phyloP scores from a whole-genome alignment of 305 asterid species.

The Petunia hybrid region DNA sequence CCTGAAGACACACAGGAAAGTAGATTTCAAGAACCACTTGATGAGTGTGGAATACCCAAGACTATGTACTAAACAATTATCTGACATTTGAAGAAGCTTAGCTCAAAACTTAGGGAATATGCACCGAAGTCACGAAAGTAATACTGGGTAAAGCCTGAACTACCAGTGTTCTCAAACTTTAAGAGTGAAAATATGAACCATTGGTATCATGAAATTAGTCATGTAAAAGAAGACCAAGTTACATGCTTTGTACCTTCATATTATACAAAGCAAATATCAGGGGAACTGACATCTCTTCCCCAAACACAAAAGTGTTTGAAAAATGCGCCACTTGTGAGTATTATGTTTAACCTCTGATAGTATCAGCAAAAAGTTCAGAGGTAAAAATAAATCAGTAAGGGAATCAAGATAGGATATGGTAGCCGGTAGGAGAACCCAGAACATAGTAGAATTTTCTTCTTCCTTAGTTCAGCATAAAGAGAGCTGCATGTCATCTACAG shows the following conservation, averaged over 20 bases:
- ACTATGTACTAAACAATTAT: not conserved
- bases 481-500: not conserved
- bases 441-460: not conserved
- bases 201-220: too few relatives aligned
- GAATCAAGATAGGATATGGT: not conserved
- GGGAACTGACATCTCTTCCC: not conserved
- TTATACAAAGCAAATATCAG: constrained; percentile 20
- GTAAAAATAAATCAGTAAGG: not conserved
- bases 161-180: not conserved
- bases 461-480: not conserved
- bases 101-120: too few relatives aligned
- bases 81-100: too few relatives aligned
- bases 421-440: constrained; percentile 11
- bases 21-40: not conserved
- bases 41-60: too few relatives aligned
- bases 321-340: not conserved
- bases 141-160: not conserved
- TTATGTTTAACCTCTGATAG: not conserved
- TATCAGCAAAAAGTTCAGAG: not conserved
- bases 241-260: not conserved
- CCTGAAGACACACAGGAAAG: constrained; percentile 51
- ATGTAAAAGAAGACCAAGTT: not conserved
- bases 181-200: too few relatives aligned
- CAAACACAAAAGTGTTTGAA: not conserved
- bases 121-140: not conserved